Evolutionary conservation across 129 eudicot genomes (phyloP), one percentile per base, ranked within the genome.

Genomic region (Lactuca sativa): DNA sequence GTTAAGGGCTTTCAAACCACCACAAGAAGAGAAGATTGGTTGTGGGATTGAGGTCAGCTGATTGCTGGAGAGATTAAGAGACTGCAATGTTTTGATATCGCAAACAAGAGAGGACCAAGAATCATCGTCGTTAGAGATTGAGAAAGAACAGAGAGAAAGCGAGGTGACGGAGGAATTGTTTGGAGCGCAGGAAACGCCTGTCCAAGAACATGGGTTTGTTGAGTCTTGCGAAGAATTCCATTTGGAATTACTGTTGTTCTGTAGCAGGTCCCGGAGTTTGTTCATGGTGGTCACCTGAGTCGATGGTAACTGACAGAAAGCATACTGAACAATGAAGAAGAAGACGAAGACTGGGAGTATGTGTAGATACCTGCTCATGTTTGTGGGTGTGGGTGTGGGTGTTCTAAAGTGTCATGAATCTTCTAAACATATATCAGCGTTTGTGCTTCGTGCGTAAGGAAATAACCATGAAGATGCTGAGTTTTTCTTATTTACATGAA

Each of bases 131-230:
- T 57, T 41, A 5, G 82, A 78, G 6, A 86, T 49, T 0, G 71
- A 76, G 51, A 84, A 68, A 11, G 55, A 58, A 3, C 80, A 57
- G n/a, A 92, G 81, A 6, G 80, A 66, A 18, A 92, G 79, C 2
- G 1, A 14, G 13, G 36, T 81, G 30, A 92, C 60, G 43, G 77
- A 58, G 17, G 88, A 73, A 48, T 74, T 64, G 60, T 37, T 51
- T 47, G 31, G 9, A 32, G 17, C 72, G 82, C 98, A 92, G 1
- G 18, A 4, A 52, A 92, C 95, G 13, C 92, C 95, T 8, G 0
- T 9, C 98, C 98, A 92, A 6, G 84, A 86, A 81, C 98, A 92
- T 10, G 98, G 92, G 74, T 74, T 67, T 9, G 83, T 34, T 14
- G 63, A 4, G 61, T 32, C 25, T 43, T 4, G 62, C 0, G 32